Evolutionary conservation across 1,139 yeast genomes (phyloP).

Genomic region (Yamadazyma atmosphaerica): DNA sequence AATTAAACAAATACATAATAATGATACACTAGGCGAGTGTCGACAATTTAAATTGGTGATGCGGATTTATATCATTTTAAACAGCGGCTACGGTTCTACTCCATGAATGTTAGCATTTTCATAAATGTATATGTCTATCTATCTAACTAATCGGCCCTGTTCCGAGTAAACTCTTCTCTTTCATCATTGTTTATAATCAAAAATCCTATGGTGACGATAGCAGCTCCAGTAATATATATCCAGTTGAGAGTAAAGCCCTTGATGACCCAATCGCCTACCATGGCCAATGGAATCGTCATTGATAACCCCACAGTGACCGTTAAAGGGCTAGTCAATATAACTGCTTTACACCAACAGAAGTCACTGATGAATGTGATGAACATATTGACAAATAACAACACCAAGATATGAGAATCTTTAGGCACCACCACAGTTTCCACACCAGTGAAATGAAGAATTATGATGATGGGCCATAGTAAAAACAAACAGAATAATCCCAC

Average conservation of each 20-base stretch:
- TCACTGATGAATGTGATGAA: conserved; percentile 81
- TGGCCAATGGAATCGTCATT: conserved; percentile 90
- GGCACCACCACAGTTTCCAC: conserved; percentile 77
- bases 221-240: conserved; percentile 76
- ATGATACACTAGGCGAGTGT: no score
- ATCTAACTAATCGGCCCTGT: conserved; percentile 1
- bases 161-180: conserved; percentile 47
- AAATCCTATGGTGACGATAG: conserved; percentile 77
- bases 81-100: no score
- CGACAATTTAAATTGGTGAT: not conserved
- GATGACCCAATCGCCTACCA: conserved; percentile 83
- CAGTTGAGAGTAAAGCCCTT: conserved; percentile 62
- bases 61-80: not conserved
- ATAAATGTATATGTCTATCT: not conserved
- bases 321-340: conserved; percentile 86
- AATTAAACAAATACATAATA: not conserved
- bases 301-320: conserved; percentile 95
- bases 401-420: conserved; percentile 48
- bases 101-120: no score
- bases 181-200: conserved; percentile 80
- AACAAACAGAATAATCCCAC: conserved; percentile 83
- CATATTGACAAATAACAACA: conserved; percentile 64
- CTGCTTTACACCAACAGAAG: conserved; percentile 95
- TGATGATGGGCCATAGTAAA: conserved; percentile 79
- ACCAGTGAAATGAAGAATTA: conserved; percentile 61